Percentiles rank a stretch among this genome's conserved stretches.
These are phyloP conservation scores for Begonia loranthoides DNA, from an alignment of 306 rosid genomes.

Conservation along the genomic window DNA sequence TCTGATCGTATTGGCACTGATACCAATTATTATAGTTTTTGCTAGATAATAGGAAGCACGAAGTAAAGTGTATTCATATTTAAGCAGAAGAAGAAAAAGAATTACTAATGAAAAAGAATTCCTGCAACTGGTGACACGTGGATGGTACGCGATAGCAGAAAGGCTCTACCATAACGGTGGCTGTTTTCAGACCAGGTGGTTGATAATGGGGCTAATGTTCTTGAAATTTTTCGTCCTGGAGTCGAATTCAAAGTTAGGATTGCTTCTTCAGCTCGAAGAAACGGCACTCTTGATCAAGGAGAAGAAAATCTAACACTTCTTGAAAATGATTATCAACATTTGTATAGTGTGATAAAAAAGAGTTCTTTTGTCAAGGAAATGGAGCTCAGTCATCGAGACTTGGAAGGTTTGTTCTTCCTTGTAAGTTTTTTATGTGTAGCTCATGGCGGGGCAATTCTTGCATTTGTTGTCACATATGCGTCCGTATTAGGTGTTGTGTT, in stretches of 20 bases:
- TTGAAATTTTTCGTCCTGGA: conserved; percentile 53
- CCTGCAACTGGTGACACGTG: too few relatives aligned
- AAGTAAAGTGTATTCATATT: too few relatives aligned
- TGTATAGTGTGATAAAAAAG: conserved; percentile 30
- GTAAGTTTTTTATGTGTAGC: conserved; percentile 62
- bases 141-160: too few relatives aligned
- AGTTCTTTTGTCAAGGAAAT: conserved; percentile 49
- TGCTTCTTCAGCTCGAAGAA: background rate
- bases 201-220: conserved; percentile 50
- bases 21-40: too few relatives aligned
- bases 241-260: conserved; percentile 28
- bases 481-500: conserved; percentile 73
- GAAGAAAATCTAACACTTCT: conserved; percentile 6
- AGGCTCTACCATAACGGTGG: too few relatives aligned
- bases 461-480: conserved; percentile 65
- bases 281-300: conserved; percentile 7
- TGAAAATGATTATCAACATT: conserved; percentile 16
- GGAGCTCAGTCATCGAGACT: conserved; percentile 57
- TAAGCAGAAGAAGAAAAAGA: too few relatives aligned
- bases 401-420: conserved; percentile 42
- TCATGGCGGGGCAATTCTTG: conserved; percentile 71
- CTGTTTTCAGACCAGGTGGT: conserved; percentile 52
- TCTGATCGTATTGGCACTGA: too few relatives aligned
- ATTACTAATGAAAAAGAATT: too few relatives aligned
- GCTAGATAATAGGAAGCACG: too few relatives aligned